Conservation (phyloP, 2,329 filamentous ascomycete genomes). For the Aspergillus thermomutatus region DNA sequence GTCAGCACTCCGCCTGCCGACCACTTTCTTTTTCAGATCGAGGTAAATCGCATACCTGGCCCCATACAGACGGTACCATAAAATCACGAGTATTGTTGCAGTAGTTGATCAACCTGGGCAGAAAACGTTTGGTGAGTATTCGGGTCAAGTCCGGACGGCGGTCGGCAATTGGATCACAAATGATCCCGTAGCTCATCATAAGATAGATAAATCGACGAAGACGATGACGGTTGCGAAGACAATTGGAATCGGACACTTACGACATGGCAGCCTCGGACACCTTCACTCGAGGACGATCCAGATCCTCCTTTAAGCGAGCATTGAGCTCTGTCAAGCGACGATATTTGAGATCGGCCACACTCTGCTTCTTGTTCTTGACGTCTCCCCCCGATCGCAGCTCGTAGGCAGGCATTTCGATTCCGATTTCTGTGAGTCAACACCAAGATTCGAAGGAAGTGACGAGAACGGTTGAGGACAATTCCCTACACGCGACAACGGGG, state of each 20-base stretch:
- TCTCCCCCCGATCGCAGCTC: constrained; percentile 64
- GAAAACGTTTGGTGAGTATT: constrained; percentile 3
- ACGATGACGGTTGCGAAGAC: background rate
- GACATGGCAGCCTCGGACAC: constrained; percentile 89
- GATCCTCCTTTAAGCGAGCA: constrained; percentile 89
- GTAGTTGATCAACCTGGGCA: constrained; percentile 84
- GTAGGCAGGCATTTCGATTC: constrained; percentile 56
- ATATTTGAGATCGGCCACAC: constrained; percentile 97
- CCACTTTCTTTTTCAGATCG: constrained; percentile 4
- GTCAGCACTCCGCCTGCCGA: constrained; percentile 10
- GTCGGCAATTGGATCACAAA: background rate
- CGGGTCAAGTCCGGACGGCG: background rate
- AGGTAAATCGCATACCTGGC: constrained; percentile 53
- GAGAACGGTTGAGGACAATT: constrained; percentile 35
- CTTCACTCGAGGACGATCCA: constrained; percentile 91
- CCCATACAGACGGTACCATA: constrained; percentile 98
- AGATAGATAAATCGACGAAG: background rate
- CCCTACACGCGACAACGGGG: constrained; percentile 5
- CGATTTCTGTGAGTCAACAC: constrained; percentile 2
- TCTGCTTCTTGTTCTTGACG: constrained; percentile 91
- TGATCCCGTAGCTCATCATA: background rate
- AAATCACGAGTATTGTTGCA: constrained; percentile 98
- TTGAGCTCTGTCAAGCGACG: constrained; percentile 95
- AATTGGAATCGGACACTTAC: constrained; percentile 47
- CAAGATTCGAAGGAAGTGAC: background rate